These are phyloP conservation scores for Xylaria sp. DNA, from an alignment of 2,329 filamentous ascomycete genomes.

Conservation along the genomic window DNA sequence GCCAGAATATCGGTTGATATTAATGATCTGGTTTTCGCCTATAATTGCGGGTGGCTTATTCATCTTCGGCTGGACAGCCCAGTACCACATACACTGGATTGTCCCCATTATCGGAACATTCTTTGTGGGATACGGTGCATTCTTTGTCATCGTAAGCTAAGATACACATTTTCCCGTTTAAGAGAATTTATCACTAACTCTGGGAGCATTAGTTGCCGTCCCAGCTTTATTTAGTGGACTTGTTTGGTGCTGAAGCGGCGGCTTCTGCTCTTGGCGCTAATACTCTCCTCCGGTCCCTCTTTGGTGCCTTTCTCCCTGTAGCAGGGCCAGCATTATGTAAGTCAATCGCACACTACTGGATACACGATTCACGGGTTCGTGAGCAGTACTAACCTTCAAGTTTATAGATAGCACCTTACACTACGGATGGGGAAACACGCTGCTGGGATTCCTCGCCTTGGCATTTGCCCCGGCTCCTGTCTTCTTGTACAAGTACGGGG, in stretches of 20 bases:
- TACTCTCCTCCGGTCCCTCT: conserved; percentile 17
- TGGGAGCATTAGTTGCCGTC: not conserved
- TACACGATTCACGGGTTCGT: not conserved
- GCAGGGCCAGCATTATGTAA: conserved; percentile 9
- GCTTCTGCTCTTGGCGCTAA: conserved; percentile 22
- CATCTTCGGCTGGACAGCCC: conserved; percentile 20
- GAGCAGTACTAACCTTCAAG: not conserved
- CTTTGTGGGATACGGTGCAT: conserved; percentile 11
- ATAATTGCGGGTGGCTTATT: conserved; percentile 8
- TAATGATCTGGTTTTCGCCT: conserved; percentile 17
- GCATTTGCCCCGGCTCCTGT: not conserved
- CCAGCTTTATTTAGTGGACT: conserved; percentile 13
- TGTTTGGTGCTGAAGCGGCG: conserved; percentile 18
- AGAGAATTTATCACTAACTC: no score
- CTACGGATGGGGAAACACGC: conserved; percentile 13
- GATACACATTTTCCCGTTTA: no score
- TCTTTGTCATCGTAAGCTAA: conserved; percentile 17
- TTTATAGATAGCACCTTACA: not conserved
- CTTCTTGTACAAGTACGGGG: conserved; percentile 11
- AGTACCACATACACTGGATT: conserved; percentile 21
- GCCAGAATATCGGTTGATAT: conserved; percentile 11
- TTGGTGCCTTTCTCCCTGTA: conserved; percentile 13
- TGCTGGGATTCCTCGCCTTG: conserved; percentile 13
- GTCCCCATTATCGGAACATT: conserved; percentile 16
- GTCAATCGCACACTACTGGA: not conserved